Evolutionary conservation across 345 rosid species (phyloP), one percentile per base, ranked within the genome.

Genomic region (Tarenaya hassleriana): DNA sequence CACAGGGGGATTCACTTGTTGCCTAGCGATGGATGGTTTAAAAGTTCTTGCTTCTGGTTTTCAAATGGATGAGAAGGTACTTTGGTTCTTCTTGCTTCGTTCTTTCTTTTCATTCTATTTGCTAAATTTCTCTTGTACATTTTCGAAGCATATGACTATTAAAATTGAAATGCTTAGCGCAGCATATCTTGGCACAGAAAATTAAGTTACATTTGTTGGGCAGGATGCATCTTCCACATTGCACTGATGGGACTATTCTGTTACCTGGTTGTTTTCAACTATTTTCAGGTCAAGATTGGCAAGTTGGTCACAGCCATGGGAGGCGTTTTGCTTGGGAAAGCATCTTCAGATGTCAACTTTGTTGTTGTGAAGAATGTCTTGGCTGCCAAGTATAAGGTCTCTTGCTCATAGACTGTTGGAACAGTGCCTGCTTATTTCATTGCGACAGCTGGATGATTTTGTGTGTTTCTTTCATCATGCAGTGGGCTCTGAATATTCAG

Each of bases 381-480:
- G 73, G 94, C 98, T 69, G 75, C 83, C 69, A 85, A 88, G 71
- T 92, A 92, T 80, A 88, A 92, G 96, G 95, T 92, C 24, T 51
- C 16, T 45, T 43, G 15, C 62, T 65, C 50, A 58, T 56, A 53
- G 47, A 53, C 50, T 62, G 39, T n/a, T n/a, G n/a, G n/a, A n/a
- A n/a, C n/a, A n/a, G n/a, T n/a, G n/a, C n/a, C n/a, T 35, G n/a
- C 24, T 13, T 41, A 19, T n/a, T 43, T 16, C 35, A 51, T 57
- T 17, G 50, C 49, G 55, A 9, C 20, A 17, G 37, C 38, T 44
- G 20, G 44, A 29, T 32, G n/a, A 15, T 40, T 43, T n/a, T 24
- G 35, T 62, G 31, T 34, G n/a, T 17, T 44, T 17, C 62, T 55
- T 38, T 50, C 45, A 55, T 56, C 49, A 1, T 70, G 80, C 88